Percentiles rank a stretch among this genome's conserved stretches.
Evolutionary conservation across 2,329 filamentous ascomycete species (phyloP).

Genomic region (Pseudocercospora ulei): DNA sequence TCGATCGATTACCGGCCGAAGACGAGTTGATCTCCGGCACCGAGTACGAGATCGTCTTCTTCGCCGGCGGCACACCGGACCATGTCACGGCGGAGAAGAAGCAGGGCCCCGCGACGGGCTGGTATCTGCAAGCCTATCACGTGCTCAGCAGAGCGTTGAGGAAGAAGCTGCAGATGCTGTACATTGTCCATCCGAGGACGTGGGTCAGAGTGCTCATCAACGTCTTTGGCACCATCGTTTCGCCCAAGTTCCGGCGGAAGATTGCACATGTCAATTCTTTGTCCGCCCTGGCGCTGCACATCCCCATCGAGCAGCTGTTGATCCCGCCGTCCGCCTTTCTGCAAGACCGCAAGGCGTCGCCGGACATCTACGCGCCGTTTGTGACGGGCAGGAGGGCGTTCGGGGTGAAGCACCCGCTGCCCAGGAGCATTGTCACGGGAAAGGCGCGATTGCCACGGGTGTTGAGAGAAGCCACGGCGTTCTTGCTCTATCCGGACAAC

Average conservation of each 20-base stretch:
- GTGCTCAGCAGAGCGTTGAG: conserved; percentile 47
- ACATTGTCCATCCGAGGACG: conserved; percentile 50
- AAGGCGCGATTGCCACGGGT: conserved; percentile 44
- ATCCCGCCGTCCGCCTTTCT: conserved; percentile 48
- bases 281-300: conserved; percentile 42
- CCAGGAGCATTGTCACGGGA: conserved; percentile 37
- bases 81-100: conserved; percentile 40
- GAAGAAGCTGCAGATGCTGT: conserved; percentile 48
- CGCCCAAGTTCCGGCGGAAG: conserved; percentile 50
- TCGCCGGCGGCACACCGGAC: conserved; percentile 46
- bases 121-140: conserved; percentile 51
- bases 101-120: conserved; percentile 45
- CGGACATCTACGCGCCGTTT: conserved; percentile 42
- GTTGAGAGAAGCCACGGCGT: conserved; percentile 46
- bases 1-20: conserved; percentile 47
- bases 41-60: conserved; percentile 50
- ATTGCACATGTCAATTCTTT: conserved; percentile 48
- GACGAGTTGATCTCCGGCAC: conserved; percentile 47
- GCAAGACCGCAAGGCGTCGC: conserved; percentile 44
- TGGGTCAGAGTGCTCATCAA: conserved; percentile 50
- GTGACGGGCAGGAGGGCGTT: conserved; percentile 42
- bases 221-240: conserved; percentile 49
- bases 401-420: conserved; percentile 42
- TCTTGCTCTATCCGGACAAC: conserved; percentile 43
- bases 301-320: conserved; percentile 46